Evolutionary conservation across 1,139 yeast genomes (phyloP).

Genomic region (Komagataea norvegica): DNA sequence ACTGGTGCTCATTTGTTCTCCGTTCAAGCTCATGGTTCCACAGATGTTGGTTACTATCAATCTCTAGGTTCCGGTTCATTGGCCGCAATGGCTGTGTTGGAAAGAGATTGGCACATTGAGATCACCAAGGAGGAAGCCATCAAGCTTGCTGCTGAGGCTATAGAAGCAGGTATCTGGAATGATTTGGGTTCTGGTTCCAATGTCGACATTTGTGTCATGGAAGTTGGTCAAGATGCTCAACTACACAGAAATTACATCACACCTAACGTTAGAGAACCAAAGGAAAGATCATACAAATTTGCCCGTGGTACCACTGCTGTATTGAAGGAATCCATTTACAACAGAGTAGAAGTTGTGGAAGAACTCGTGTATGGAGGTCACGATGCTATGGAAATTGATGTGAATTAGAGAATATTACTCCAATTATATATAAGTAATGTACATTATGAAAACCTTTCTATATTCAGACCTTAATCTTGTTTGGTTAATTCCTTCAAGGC

Average conservation of each 20-base stretch:
- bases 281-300: constrained; percentile 79
- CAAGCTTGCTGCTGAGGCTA: constrained; percentile 85
- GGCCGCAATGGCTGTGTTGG: constrained; percentile 98
- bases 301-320: constrained; percentile 90
- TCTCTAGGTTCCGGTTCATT: constrained; percentile 96
- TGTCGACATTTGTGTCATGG: constrained; percentile 96
- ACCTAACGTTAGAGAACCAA: constrained; percentile 81
- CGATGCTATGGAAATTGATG: constrained; percentile 75
- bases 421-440: constrained; percentile 2
- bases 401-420: background rate
- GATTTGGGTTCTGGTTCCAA: constrained; percentile 98
- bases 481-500: constrained; percentile 42
- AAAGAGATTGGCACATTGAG: constrained; percentile 76
- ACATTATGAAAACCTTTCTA: constrained; percentile 4
- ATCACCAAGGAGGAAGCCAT: constrained; percentile 85
- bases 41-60: constrained; percentile 90
- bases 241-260: constrained; percentile 82
- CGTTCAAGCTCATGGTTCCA: constrained; percentile 96
- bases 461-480: constrained; percentile 2
- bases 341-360: constrained; percentile 69
- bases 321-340: constrained; percentile 58
- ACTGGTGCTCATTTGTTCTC: constrained; percentile 92
- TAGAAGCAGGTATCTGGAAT: constrained; percentile 97
- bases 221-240: constrained; percentile 80
- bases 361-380: constrained; percentile 40